Evolutionary conservation across 1,139 yeast species (phyloP).

Genomic region (Debaryomycetaceae sp.): DNA sequence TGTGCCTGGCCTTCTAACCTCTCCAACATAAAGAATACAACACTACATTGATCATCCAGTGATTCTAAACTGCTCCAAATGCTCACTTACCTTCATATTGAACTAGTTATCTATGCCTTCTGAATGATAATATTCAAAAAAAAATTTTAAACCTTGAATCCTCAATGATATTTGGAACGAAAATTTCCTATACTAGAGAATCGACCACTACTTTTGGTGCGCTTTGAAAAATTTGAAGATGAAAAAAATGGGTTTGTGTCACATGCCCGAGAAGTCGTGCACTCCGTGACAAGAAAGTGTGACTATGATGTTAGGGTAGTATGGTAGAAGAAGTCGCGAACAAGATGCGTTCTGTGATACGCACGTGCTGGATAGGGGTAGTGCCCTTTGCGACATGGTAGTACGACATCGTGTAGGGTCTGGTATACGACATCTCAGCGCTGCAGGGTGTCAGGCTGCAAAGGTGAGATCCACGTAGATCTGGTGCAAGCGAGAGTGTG

Average conservation of each 20-base stretch:
- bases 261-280: background rate
- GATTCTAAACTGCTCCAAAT: background rate
- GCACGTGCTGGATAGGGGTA: background rate
- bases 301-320: background rate
- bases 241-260: background rate
- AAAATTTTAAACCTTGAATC: conserved; percentile 6
- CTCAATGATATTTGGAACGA: background rate
- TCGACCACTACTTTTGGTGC: background rate
- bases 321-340: background rate
- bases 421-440: too few relatives aligned
- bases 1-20: too few relatives aligned
- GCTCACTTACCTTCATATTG: conserved; percentile 37
- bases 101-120: conserved; percentile 28
- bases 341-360: background rate
- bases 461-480: too few relatives aligned
- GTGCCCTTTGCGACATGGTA: background rate
- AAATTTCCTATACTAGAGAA: background rate
- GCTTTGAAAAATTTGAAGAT: background rate
- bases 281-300: background rate
- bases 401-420: too few relatives aligned
- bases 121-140: conserved; percentile 7
- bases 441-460: too few relatives aligned
- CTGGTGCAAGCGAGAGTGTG: too few relatives aligned
- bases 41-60: background rate
- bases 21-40: background rate